phyloP scores from a whole-genome alignment of 2,329 filamentous ascomycete genomes.

The Annulohypoxylon truncatum region DNA sequence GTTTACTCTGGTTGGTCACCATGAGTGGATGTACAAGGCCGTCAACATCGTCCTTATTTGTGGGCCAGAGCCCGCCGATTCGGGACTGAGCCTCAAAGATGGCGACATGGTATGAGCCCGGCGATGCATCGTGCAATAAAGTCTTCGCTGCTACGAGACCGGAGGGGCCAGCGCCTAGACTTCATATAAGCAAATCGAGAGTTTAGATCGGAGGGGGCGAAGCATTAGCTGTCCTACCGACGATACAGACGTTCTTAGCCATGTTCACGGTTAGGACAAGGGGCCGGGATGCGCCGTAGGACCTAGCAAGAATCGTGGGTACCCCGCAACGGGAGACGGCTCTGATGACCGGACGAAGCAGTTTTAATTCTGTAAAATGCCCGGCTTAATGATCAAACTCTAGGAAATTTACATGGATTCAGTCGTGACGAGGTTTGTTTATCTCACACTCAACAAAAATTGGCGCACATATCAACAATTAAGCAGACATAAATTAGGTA shows the following conservation, averaged over 20 bases:
- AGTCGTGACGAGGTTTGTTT: not conserved
- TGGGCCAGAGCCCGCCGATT: conserved; percentile 84
- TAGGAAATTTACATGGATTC: conserved; percentile 1
- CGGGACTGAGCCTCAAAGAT: conserved; percentile 74
- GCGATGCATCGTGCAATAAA: conserved; percentile 69
- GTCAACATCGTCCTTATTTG: conserved; percentile 58
- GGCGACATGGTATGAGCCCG: conserved; percentile 71
- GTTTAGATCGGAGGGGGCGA: not conserved
- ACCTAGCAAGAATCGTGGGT: conserved; percentile 22
- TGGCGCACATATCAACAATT: not conserved
- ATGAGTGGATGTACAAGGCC: conserved; percentile 74
- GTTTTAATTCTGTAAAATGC: not conserved
- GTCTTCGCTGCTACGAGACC: conserved; percentile 79
- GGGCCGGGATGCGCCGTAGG: conserved; percentile 21
- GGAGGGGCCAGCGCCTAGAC: conserved; percentile 73
- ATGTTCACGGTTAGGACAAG: conserved; percentile 42
- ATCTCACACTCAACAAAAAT: conserved; percentile 3
- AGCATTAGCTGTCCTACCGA: conserved; percentile 54
- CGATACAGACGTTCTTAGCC: conserved; percentile 64
- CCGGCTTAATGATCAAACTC: not conserved
- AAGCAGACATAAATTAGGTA: conserved; percentile 1
- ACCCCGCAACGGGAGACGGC: conserved; percentile 13
- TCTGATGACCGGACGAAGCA: conserved; percentile 8
- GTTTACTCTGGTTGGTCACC: conserved; percentile 79
- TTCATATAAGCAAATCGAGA: conserved; percentile 11